Percentiles rank a stretch among this genome's conserved stretches.
Conservation (phyloP, 2,329 filamentous ascomycete genomes). For the Aspergillus sp. region DNA sequence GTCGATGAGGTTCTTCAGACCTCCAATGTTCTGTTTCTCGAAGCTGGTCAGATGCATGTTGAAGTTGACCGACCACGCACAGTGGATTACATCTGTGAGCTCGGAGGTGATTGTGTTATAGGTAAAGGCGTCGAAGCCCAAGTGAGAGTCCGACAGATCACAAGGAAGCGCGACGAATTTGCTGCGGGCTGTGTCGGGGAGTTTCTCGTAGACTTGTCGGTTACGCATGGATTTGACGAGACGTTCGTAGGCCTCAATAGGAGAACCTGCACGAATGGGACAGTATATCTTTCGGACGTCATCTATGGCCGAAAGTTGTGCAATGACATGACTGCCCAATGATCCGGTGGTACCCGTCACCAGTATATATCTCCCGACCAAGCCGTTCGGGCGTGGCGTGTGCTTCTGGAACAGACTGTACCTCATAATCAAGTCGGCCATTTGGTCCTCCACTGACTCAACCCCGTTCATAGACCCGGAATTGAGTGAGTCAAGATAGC, state of each 20-base stretch:
- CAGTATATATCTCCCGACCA: conserved; percentile 25
- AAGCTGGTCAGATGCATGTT: conserved; percentile 57
- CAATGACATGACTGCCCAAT: conserved; percentile 59
- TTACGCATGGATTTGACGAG: conserved; percentile 44
- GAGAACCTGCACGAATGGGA: conserved; percentile 52
- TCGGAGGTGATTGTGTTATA: conserved; percentile 44
- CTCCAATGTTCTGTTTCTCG: conserved; percentile 51
- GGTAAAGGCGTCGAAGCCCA: conserved; percentile 48
- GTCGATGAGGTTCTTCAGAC: conserved; percentile 45
- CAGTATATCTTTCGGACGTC: conserved; percentile 53
- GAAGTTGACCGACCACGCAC: conserved; percentile 67
- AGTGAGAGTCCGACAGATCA: conserved; percentile 45
- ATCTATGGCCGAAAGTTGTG: conserved; percentile 38
- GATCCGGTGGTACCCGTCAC: conserved; percentile 67
- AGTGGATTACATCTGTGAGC: conserved; percentile 57
- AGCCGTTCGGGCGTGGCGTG: conserved; percentile 16
- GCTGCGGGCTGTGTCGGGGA: conserved; percentile 15
- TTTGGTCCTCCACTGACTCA: conserved; percentile 41
- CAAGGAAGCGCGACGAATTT: conserved; percentile 51
- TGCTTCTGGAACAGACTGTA: conserved; percentile 39
- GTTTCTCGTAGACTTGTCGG: conserved; percentile 31
- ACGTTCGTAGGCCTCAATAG: conserved; percentile 43
- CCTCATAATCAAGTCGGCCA: conserved; percentile 49
- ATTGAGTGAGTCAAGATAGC: conserved; percentile 43
- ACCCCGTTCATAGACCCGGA: conserved; percentile 30